Conservation (phyloP, 306 rosid genomes). For the Acacia acuminata region DNA sequence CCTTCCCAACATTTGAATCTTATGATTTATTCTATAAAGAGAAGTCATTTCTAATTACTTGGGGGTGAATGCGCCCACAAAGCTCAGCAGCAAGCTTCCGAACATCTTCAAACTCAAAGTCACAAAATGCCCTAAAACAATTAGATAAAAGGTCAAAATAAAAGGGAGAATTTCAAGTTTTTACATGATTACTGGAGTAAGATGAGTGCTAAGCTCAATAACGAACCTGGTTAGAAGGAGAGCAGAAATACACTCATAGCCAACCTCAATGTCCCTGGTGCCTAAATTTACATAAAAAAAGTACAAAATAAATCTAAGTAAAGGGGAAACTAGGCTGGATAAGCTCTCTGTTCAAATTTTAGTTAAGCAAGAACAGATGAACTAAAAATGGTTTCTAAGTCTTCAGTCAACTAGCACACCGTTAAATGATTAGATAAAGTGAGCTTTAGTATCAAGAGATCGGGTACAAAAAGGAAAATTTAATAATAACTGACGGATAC, state of each 20-base stretch:
- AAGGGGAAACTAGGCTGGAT: background rate
- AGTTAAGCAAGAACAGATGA: conserved; percentile 9
- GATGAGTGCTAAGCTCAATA: conserved; percentile 12
- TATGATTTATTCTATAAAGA: background rate
- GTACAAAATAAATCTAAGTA: background rate
- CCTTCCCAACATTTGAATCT: conserved; percentile 19
- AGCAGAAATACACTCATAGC: conserved; percentile 50
- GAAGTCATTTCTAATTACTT: conserved; percentile 42
- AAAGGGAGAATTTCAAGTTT: background rate
- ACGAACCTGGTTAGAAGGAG: conserved; percentile 70
- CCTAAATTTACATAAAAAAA: conserved; percentile 38
- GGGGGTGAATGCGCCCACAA: conserved; percentile 91
- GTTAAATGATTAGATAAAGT: background rate
- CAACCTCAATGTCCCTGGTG: conserved; percentile 38
- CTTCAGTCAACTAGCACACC: conserved; percentile 7
- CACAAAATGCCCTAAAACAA: conserved; percentile 65
- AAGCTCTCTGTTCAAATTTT: conserved; percentile 23
- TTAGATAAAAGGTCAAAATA: background rate
- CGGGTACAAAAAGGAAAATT: background rate
- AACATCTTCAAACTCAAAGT: conserved; percentile 83
- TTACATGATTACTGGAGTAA: conserved; percentile 27
- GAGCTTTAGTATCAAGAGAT: background rate
- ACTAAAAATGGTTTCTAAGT: background rate
- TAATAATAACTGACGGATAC: background rate
- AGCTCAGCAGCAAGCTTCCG: conserved; percentile 92